Percentiles rank a stretch among this genome's conserved stretches.
Evolutionary conservation across 225 moss, liverwort and hornwort species (phyloP).

Genomic region (Thuidium tamariscinum): DNA sequence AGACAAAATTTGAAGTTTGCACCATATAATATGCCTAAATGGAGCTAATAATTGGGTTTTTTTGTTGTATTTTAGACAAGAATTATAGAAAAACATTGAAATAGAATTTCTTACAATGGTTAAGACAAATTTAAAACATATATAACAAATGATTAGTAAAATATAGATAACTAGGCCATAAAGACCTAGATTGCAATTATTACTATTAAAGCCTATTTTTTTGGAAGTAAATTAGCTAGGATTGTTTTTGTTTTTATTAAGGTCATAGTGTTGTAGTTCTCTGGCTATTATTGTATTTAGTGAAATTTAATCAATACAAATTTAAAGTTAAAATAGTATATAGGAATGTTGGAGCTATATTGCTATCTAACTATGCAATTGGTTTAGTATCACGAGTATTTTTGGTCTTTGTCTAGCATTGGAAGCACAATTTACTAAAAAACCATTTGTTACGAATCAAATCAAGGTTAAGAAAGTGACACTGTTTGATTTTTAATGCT

Average conservation of each 20-base stretch:
- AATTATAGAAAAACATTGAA: neutral
- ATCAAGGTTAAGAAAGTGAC: accelerated
- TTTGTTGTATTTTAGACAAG: neutral
- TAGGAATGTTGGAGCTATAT: neutral
- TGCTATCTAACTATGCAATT: too few species aligned
- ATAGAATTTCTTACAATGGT: too few species aligned
- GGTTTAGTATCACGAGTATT: neutral
- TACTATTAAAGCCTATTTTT: neutral
- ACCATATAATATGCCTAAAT: neutral
- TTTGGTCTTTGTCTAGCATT: neutral
- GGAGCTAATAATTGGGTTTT: neutral
- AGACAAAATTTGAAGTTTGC: accelerated
- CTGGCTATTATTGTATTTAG: accelerated
- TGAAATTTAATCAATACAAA: neutral
- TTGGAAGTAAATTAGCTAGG: accelerated
- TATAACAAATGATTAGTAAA: too few species aligned
- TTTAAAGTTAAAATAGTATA: neutral
- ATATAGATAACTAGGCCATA: neutral
- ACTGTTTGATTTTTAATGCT: too few species aligned
- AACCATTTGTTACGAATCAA: accelerated
- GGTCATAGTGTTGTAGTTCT: neutral
- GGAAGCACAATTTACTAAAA: too few species aligned
- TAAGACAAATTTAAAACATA: neutral
- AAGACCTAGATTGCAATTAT: neutral
- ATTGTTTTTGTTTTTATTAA: neutral